Evolutionary conservation across 228 moss, liverwort and hornwort species (phyloP).

Genomic region (Sphagnum magellanicum): DNA sequence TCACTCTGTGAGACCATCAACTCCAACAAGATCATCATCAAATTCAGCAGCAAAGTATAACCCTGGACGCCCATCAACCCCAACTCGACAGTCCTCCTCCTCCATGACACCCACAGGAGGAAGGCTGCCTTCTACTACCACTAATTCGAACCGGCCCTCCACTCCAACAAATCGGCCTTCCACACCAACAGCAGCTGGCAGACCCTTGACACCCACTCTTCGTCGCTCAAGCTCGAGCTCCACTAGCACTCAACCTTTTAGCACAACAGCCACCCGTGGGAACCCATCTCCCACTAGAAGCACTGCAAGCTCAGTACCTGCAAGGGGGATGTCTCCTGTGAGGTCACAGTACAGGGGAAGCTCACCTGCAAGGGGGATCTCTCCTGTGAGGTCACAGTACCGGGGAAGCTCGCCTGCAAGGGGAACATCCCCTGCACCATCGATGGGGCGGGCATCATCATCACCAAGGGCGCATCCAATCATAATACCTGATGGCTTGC

Average conservation of each 20-base stretch:
- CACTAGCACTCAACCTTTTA: slow-evolving; percentile 11
- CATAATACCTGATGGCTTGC: slow-evolving; percentile 24
- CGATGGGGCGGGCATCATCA: slow-evolving; percentile 21
- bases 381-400: slow-evolving; percentile 3
- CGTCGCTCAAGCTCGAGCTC: slow-evolving; percentile 41
- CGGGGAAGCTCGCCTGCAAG: slow-evolving; percentile 27
- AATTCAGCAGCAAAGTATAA: slow-evolving; percentile 5
- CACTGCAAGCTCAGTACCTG: slow-evolving; percentile 29
- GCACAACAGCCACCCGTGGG: background rate
- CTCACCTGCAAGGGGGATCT: slow-evolving; percentile 22
- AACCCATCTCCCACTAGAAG: slow-evolving; percentile 25
- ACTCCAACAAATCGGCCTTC: slow-evolving; percentile 15
- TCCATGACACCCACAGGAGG: background rate
- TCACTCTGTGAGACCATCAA: slow-evolving; percentile 32
- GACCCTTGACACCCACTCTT: slow-evolving; percentile 31
- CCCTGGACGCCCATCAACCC: slow-evolving; percentile 20
- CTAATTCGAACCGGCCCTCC: slow-evolving; percentile 11
- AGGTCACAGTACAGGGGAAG: slow-evolving; percentile 15
- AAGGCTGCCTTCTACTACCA: slow-evolving; percentile 20
- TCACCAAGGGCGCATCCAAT: slow-evolving; percentile 39
- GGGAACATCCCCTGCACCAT: slow-evolving; percentile 16
- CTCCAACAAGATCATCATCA: slow-evolving; percentile 27
- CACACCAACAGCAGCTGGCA: slow-evolving; percentile 20
- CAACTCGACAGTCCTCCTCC: slow-evolving; percentile 15
- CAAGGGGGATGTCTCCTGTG: slow-evolving; percentile 28